Evolutionary conservation across 2,329 filamentous ascomycete species (phyloP).

Genomic region (Fusarium drepaniforme): DNA sequence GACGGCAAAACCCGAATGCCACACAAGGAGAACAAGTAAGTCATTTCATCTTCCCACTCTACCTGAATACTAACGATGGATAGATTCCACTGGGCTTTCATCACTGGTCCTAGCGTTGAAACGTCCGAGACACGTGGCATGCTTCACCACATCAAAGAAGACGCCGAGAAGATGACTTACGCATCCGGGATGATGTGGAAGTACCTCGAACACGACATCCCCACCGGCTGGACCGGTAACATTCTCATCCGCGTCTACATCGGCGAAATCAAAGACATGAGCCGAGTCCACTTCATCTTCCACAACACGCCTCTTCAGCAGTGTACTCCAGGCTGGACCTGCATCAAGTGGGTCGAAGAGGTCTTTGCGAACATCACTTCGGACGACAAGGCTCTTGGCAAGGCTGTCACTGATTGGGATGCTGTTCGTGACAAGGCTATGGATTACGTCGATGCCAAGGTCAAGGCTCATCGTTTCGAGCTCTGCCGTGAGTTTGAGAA

Average conservation of each 20-base stretch:
- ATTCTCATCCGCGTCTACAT: background rate
- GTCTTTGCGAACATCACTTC: background rate
- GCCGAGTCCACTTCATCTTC: background rate
- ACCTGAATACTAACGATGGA: background rate
- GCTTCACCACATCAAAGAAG: background rate
- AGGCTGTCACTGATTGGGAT: background rate
- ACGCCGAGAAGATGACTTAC: background rate
- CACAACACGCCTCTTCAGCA: background rate
- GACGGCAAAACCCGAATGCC: background rate
- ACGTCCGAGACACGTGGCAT: background rate
- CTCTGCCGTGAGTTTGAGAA: background rate
- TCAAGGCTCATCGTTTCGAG: background rate
- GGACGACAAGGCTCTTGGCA: background rate
- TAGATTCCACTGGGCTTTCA: background rate
- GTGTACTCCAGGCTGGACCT: background rate
- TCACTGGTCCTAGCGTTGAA: background rate
- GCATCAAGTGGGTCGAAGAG: background rate
- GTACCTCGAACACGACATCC: background rate
- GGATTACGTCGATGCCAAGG: background rate
- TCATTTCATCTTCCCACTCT: background rate
- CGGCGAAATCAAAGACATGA: background rate
- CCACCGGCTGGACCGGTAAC: background rate
- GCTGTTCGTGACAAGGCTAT: background rate
- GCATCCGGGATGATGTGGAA: background rate
- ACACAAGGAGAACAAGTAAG: background rate